These are phyloP conservation scores for Diplotaxis tenuifolia DNA, from an alignment of 345 rosid genomes.

Conservation along the genomic window DNA sequence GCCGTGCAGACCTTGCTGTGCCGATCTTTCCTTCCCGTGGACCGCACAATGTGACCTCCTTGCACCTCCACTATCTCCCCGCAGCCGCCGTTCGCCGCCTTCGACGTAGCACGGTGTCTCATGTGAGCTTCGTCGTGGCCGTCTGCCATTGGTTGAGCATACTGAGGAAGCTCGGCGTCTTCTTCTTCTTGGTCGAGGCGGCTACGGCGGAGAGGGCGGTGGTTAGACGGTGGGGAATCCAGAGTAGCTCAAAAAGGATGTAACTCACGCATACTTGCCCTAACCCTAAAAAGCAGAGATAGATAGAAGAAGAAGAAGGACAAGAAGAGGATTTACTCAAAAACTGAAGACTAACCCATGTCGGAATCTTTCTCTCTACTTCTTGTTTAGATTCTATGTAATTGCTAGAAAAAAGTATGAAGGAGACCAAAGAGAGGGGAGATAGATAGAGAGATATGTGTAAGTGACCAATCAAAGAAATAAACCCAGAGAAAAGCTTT, in stretches of 20 bases:
- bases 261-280: constrained; percentile 36
- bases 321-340: constrained; percentile 9
- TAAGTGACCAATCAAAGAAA: constrained; percentile 41
- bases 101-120: constrained; percentile 36
- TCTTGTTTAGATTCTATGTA: background rate
- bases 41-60: constrained; percentile 98
- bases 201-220: constrained; percentile 35
- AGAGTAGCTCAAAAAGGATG: constrained; percentile 37
- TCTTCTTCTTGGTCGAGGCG: constrained; percentile 23
- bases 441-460: constrained; percentile 22
- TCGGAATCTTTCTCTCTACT: background rate
- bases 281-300: constrained; percentile 27
- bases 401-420: constrained; percentile 14
- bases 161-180: constrained; percentile 41
- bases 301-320: background rate
- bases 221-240: constrained; percentile 36
- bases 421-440: constrained; percentile 28
- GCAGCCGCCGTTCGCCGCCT: constrained; percentile 43
- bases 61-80: constrained; percentile 92
- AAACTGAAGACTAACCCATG: constrained; percentile 34
- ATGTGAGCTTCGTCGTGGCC: constrained; percentile 38
- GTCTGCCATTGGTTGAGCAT: constrained; percentile 40
- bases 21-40: constrained; percentile 87
- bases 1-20: constrained; percentile 97
- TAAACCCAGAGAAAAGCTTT: constrained; percentile 33